Percentiles rank a stretch among this genome's conserved stretches.
These are phyloP conservation scores for Russula brevipes DNA, from an alignment of 768 basidiomycete genomes.

Conservation along the genomic window DNA sequence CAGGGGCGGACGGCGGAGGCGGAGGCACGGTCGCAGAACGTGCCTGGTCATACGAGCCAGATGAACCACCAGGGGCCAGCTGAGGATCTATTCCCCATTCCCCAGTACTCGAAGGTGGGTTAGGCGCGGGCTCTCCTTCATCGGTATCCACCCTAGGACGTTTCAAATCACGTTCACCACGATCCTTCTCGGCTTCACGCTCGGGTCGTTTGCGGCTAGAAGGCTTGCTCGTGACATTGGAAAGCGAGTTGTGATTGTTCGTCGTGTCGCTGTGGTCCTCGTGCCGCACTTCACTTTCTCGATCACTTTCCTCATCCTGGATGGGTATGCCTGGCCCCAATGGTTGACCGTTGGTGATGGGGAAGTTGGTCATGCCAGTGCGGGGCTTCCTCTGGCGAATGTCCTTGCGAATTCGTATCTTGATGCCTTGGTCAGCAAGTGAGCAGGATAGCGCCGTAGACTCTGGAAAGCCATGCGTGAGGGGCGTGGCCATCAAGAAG, in stretches of 20 bases:
- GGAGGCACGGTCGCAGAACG: slow-evolving; percentile 21
- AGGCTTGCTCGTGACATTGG: slow-evolving; percentile 14
- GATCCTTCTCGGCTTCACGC: slow-evolving; percentile 25
- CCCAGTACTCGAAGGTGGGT: slow-evolving; percentile 15
- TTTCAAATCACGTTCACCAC: slow-evolving; percentile 20
- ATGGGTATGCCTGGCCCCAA: slow-evolving; percentile 21
- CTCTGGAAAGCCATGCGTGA: slow-evolving; percentile 42
- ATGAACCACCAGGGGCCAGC: slow-evolving; percentile 18
- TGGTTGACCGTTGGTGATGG: slow-evolving; percentile 15
- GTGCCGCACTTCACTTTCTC: slow-evolving; percentile 21
- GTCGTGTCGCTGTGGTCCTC: slow-evolving; percentile 21
- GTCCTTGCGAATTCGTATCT: slow-evolving; percentile 90
- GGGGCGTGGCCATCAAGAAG: background rate
- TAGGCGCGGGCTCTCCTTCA: slow-evolving; percentile 13
- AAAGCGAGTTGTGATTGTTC: slow-evolving; percentile 22
- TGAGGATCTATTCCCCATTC: slow-evolving; percentile 25
- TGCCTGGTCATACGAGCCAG: slow-evolving; percentile 15
- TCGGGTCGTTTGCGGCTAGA: slow-evolving; percentile 21
- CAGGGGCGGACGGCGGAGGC: slow-evolving; percentile 18
- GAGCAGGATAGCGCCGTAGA: slow-evolving; percentile 86
- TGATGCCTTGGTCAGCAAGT: slow-evolving; percentile 93
- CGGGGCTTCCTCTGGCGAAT: slow-evolving; percentile 74
- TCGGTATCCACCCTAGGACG: slow-evolving; percentile 23
- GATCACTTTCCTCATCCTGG: slow-evolving; percentile 21
- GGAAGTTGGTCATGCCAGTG: slow-evolving; percentile 19